phyloP scores from a whole-genome alignment of 1,284 basidiomycete species.

The Boletus hoseneyae region DNA sequence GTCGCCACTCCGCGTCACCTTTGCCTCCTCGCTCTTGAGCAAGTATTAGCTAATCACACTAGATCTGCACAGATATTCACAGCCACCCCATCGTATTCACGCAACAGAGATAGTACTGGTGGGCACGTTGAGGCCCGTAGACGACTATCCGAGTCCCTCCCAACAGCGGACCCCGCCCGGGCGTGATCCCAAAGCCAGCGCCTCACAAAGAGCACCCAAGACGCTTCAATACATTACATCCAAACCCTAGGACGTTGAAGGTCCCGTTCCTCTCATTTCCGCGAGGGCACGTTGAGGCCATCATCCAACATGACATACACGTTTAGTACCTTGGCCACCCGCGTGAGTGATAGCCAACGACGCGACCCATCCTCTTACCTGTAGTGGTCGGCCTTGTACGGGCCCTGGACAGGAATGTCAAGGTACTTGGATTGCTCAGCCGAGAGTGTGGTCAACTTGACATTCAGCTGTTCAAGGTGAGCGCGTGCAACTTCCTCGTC shows the following conservation, averaged over 20 bases:
- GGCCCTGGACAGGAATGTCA: conserved; percentile 85
- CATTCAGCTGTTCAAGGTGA: conserved; percentile 87
- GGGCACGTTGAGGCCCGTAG: conserved; percentile 41
- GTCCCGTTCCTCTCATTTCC: conserved; percentile 48
- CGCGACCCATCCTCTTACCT: conserved; percentile 43
- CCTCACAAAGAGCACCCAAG: conserved; percentile 31
- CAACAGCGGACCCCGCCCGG: conserved; percentile 8
- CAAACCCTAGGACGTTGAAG: conserved; percentile 54
- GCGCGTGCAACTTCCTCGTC: conserved; percentile 99
- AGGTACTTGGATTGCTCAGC: conserved; percentile 87
- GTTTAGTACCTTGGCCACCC: conserved; percentile 46
- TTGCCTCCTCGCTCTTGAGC: neutral
- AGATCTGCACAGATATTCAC: conserved; percentile 21
- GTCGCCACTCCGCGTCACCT: conserved; percentile 28
- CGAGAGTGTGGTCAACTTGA: conserved; percentile 88
- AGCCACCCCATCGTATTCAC: too few species aligned
- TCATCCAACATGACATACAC: conserved; percentile 31
- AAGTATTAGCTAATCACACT: conserved; percentile 21
- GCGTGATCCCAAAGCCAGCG: conserved; percentile 14
- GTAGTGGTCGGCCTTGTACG: conserved; percentile 91
- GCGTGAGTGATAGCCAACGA: conserved; percentile 22
- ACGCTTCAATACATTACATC: conserved; percentile 35
- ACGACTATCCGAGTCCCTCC: neutral
- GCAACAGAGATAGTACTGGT: too few species aligned
- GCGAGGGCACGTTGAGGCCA: conserved; percentile 77